Evolutionary conservation across 495 filamentous ascomycete species (phyloP), one percentile per base, ranked within the genome.

Genomic region (Neurospora discreta): DNA sequence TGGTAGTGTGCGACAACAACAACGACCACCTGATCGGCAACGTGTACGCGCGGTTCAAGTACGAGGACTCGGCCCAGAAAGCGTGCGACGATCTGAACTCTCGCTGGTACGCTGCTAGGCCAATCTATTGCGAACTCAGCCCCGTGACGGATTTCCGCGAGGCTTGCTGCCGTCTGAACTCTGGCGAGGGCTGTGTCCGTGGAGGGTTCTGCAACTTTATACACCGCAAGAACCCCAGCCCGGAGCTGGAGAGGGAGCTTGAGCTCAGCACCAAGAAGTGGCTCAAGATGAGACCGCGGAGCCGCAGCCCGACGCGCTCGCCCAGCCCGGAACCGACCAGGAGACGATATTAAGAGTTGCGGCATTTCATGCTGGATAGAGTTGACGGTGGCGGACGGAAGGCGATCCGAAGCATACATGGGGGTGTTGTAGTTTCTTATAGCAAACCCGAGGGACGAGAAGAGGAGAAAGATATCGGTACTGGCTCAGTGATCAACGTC

Each of bases 201-300:
- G 96, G 94, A 46, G 95, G 95, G 3, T 98, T 98, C 84, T 99
- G 95, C 86, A 99, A 99, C 79, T 99, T 99, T 81, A 99, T 99
- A 71, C 95, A 99, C 77, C 88, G 95, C 71, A 98, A 98, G 85
- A 94, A 98, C 79, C 95, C 95, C 6, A 87, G 87, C 74, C 84
- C 90, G 30, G 95, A 97, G 81, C 82, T 99, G 71, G 96, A 99
- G 33, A 83, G 93, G 58, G 96, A 98, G 77, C 80, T 99, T 75
- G 89, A 92, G 73, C 84, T 98, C 39, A 86, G 87, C 68, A 97
- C 93, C 75, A 96, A 96, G 89, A 98, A 98, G 87, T 98, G 95
- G 96, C 81, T 98, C 78, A 91, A 91, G 85, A 87, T 88, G 80
- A 93, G 94, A 36, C 87, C 94, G 71, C 94, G 97, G 86, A 89